These are phyloP conservation scores for Aspergillus fischeri DNA, from an alignment of 2,329 filamentous ascomycete genomes.

Conservation along the genomic window DNA sequence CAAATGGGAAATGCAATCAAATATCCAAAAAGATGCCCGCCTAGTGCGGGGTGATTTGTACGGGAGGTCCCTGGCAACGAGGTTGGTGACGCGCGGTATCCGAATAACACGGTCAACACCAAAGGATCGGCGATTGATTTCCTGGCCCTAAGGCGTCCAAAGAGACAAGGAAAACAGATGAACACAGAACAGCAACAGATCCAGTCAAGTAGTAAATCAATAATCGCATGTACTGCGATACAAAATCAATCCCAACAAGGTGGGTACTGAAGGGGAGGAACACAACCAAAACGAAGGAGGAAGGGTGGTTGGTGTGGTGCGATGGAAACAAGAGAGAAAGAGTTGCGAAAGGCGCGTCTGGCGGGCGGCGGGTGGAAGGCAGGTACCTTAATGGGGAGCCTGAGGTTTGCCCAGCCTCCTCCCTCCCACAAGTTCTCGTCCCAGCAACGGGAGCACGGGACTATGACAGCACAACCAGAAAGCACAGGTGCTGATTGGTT, in stretches of 20 bases:
- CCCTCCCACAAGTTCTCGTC: background rate
- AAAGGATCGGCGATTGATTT: conserved; percentile 17
- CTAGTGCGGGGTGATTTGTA: conserved; percentile 29
- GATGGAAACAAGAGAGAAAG: conserved; percentile 3
- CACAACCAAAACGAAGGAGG: background rate
- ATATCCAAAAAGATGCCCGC: conserved; percentile 22
- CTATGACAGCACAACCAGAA: background rate
- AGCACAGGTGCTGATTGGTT: conserved; percentile 9
- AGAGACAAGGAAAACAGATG: background rate
- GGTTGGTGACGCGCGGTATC: conserved; percentile 29
- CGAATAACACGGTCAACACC: conserved; percentile 31
- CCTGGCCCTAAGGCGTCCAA: conserved; percentile 5
- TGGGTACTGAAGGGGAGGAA: conserved; percentile 10
- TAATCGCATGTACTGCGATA: background rate
- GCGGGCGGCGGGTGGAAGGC: background rate
- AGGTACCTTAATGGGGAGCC: background rate
- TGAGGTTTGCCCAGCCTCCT: conserved; percentile 12
- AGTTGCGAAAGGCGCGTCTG: conserved; percentile 2
- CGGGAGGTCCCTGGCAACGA: conserved; percentile 20
- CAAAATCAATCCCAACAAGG: background rate
- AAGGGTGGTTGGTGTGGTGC: conserved; percentile 4
- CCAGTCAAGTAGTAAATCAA: background rate
- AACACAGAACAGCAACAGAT: background rate
- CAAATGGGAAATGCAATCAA: conserved; percentile 10
- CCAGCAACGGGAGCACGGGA: background rate